Conservation (phyloP, 2,329 filamentous ascomycete species). For the Bimuria novae-zelandiae region DNA sequence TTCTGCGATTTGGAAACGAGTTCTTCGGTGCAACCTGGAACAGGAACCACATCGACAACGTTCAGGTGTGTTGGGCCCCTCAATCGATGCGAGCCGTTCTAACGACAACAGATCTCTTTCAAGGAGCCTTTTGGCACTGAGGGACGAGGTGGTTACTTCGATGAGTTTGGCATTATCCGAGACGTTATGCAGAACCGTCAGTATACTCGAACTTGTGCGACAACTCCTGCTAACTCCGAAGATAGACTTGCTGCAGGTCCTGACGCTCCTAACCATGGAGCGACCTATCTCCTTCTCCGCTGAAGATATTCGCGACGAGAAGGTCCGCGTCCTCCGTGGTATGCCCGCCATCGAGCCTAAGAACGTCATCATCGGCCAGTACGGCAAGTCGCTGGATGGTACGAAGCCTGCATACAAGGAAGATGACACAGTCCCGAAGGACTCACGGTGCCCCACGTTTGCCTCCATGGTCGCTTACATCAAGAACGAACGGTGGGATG, state of each 20-base stretch:
- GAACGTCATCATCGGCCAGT: conserved; percentile 99
- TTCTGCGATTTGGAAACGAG: conserved; percentile 96
- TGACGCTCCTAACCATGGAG: conserved; percentile 97
- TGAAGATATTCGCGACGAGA: conserved; percentile 98
- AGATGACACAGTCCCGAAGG: conserved; percentile 96
- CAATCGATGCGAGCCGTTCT: conserved; percentile 7
- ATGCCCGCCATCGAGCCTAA: conserved; percentile 97
- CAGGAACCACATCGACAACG: conserved; percentile 98
- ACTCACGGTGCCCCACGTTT: conserved; percentile 97
- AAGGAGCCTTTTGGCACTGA: conserved; percentile 99
- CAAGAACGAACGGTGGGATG: conserved; percentile 99
- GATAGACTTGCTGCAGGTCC: conserved; percentile 83
- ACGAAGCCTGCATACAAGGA: conserved; percentile 98
- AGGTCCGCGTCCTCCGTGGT: conserved; percentile 90
- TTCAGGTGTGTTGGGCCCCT: conserved; percentile 64
- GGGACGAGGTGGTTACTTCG: conserved; percentile 96
- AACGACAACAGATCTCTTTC: conserved; percentile 76
- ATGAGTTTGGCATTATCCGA: conserved; percentile 98
- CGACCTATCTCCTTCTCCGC: conserved; percentile 96
- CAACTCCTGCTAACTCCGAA: background rate
- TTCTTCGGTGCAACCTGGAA: conserved; percentile 99
- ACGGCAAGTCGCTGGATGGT: conserved; percentile 93
- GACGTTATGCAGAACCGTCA: conserved; percentile 98
- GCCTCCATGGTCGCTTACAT: conserved; percentile 97
- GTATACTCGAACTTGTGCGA: conserved; percentile 25